Base-by-base conservation (phyloP, 805 yeast genomes). In the Sungouiella thailandica region DNA sequence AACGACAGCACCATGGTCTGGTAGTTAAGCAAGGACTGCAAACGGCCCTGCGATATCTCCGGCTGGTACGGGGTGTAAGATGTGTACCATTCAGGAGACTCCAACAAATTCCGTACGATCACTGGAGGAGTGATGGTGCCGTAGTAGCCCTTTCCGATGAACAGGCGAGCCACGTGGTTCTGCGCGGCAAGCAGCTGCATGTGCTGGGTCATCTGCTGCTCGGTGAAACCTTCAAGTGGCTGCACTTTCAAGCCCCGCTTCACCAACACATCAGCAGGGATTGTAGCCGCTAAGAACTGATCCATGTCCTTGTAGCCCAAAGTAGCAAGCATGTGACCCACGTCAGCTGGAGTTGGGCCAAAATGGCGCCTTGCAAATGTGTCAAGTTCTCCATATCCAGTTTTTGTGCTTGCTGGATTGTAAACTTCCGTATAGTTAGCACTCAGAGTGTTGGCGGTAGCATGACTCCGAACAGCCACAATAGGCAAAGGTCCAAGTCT, bases 21-120 rank as follows among this genome's bases (percentile, higher is more conserved):
- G 65, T 75, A 93, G 61, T 93, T 93, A 42, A 93, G 67, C 42
- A 93, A 67, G 15, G 93, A 78, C 63, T 90, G 96, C 49, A 93
- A 72, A 50, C 98, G 78, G 35, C 98, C 98, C 62, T 93, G 98
- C 1, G 96, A 83, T 38, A 93, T 89, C 59, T 93, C 98, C 1
- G 98, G 96, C 65, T 93, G 98, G 60, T 93, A 93, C 23, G 98
- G 98, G 16, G 98, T 93, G 58, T 93, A 93, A 1, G 97, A 87
- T 14, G 98, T 93, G 69, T 93, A 93, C 98, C 98, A 93, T 55
- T 88, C 96, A 5, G 98, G 98, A 41, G 82, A 78, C 60, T 93
- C 98, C 37, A 93, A 66, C 38, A 93, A 61, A 52, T 93, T 93
- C 57, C 98, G 78, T 66, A 86, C 94, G 47, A 93, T 84, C 23